A percentile compares a stretch with the other conserved stretches of the same genome.
phyloP scores from a whole-genome alignment of 2,329 filamentous ascomycete species.

The Pezicula neosporulosa region DNA sequence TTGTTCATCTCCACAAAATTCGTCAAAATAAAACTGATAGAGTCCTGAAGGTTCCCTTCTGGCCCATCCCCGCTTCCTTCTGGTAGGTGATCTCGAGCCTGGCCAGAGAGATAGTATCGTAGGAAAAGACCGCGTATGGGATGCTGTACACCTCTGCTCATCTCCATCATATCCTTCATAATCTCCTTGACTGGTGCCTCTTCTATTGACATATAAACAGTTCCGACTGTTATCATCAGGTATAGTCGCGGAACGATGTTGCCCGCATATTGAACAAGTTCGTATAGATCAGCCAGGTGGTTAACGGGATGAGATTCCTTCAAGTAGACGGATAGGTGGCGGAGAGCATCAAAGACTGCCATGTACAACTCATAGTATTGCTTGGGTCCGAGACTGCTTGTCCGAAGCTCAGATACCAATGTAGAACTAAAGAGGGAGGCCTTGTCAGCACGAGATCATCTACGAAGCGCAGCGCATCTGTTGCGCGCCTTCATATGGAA shows the following conservation, averaged over 20 bases:
- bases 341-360: conserved; percentile 96
- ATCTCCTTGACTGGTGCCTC: conserved; percentile 99
- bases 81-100: conserved; percentile 86
- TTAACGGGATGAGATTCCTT: conserved; percentile 97
- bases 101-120: conserved; percentile 92
- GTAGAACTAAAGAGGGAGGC: conserved; percentile 67
- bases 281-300: conserved; percentile 95
- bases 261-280: conserved; percentile 95
- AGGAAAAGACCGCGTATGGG: conserved; percentile 93
- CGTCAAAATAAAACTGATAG: conserved; percentile 95
- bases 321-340: conserved; percentile 93
- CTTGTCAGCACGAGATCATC: conserved; percentile 23
- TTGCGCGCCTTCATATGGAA: conserved; percentile 6
- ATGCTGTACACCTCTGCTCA: conserved; percentile 97
- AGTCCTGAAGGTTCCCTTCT: conserved; percentile 94
- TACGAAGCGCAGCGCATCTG: conserved; percentile 4
- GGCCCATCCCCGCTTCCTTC: conserved; percentile 81
- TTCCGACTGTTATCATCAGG: conserved; percentile 98
- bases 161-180: conserved; percentile 99
- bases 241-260: conserved; percentile 97
- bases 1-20: conserved; percentile 99
- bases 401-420: conserved; percentile 95
- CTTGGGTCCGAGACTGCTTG: conserved; percentile 95
- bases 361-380: conserved; percentile 99
- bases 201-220: conserved; percentile 97